Base-by-base conservation (phyloP, 108 stramenopile genomes). In the Mayamaea pseudoterrestris region DNA sequence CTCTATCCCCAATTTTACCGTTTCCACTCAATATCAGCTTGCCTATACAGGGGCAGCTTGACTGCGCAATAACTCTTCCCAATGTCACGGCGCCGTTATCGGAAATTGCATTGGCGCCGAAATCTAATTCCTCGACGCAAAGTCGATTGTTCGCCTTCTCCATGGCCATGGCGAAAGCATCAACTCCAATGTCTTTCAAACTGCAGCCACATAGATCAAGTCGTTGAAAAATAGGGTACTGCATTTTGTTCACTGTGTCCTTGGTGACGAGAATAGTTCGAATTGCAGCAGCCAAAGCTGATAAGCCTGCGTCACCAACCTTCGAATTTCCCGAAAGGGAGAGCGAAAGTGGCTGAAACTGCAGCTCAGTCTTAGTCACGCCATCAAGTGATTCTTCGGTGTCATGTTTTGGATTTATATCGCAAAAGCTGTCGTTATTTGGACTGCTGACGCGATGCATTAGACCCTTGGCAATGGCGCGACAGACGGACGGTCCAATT, bases 41-140 rank as follows among this genome's bases (percentile, higher is more conserved):
- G 20, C 9, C 20, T n/a, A n/a, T n/a, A n/a, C n/a, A n/a, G n/a
- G n/a, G n/a, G n/a, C n/a, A n/a, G n/a, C n/a, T n/a, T 2, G 57
- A 31, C 5, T 49, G 51, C 1, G 66, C 44, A 11, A 87, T 58
- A 0, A 70, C 78, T 11, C 57, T 52, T 3, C 62, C 73, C 29
- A 88, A 22, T 1, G 71, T 61, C 5, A 41, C 62, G 12, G 66
- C 76, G 25, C 81, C 80, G 17, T 63, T 55, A 50, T 88, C 69
- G n/a, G 81, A 65, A 30, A 89, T 73, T 30, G 65, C 41, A 53
- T 89, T 89, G 53, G 72, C 74, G 57, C 87, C 84, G 52, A 89
- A 57, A 64, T 78, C 69, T 43, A 89, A 68, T 20, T 60, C 53
- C 20, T 48, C 44, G n/a, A 89, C 32, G n/a, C n/a, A n/a, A 34